These are phyloP conservation scores for Aspergillus taichungensis DNA, from an alignment of 495 filamentous ascomycete genomes.

Conservation along the genomic window DNA sequence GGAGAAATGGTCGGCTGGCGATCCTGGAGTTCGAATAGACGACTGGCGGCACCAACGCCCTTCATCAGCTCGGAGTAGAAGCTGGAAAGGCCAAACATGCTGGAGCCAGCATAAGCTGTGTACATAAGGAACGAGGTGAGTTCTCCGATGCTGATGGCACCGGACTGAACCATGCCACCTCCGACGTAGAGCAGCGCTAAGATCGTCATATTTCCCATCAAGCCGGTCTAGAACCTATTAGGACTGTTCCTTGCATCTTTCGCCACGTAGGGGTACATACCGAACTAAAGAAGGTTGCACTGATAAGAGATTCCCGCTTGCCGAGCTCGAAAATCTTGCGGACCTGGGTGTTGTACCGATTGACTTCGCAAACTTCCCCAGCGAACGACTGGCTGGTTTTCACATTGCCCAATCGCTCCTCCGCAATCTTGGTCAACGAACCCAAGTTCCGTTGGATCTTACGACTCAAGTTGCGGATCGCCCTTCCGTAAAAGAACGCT, in stretches of 20 bases:
- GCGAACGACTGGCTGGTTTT: slow-evolving; percentile 93
- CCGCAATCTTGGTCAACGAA: slow-evolving; percentile 87
- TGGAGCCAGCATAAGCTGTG: slow-evolving; percentile 82
- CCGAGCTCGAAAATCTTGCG: slow-evolving; percentile 86
- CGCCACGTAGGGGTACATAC: slow-evolving; percentile 27
- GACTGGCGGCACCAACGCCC: slow-evolving; percentile 88
- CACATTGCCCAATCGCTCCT: slow-evolving; percentile 91
- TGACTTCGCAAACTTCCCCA: slow-evolving; percentile 82
- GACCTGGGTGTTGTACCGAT: slow-evolving; percentile 83
- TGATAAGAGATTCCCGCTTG: slow-evolving; percentile 73
- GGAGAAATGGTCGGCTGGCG: slow-evolving; percentile 77
- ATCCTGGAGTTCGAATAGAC: slow-evolving; percentile 93
- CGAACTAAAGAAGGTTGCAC: slow-evolving; percentile 81
- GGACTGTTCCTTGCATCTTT: neutral
- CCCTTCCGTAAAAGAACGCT: slow-evolving; percentile 82
- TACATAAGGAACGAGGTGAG: slow-evolving; percentile 99
- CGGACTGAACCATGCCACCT: slow-evolving; percentile 77
- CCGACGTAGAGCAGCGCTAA: slow-evolving; percentile 86
- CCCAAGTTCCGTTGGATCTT: slow-evolving; percentile 90
- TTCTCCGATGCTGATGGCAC: slow-evolving; percentile 82
- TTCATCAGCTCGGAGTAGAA: slow-evolving; percentile 99
- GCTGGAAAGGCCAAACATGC: slow-evolving; percentile 83
- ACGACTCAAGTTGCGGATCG: slow-evolving; percentile 78
- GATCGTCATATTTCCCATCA: slow-evolving; percentile 93
- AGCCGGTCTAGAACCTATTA: slow-evolving; percentile 51